Evolutionary conservation across 2,329 filamentous ascomycete species (phyloP).

Genomic region (Penicillium sp.): DNA sequence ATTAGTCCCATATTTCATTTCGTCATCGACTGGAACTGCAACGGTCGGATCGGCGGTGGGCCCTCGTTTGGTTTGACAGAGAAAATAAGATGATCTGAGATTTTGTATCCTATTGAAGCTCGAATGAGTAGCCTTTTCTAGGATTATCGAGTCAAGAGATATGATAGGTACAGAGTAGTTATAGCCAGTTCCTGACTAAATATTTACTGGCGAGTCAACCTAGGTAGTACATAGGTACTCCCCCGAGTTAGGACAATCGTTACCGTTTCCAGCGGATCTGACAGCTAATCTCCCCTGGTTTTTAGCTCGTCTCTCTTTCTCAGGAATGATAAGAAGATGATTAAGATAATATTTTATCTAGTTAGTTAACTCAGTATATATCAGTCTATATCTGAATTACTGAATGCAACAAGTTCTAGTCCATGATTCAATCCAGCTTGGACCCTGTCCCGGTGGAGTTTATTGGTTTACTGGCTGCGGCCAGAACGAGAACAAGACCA

Average conservation of each 20-base stretch:
- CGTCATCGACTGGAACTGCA: neutral
- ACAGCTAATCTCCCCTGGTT: neutral
- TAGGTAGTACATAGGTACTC: too few relatives aligned
- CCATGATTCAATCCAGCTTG: neutral
- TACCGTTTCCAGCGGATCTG: conserved; percentile 1
- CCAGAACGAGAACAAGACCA: neutral
- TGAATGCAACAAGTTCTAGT: neutral
- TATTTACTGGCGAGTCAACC: too few relatives aligned
- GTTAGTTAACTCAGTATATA: too few relatives aligned
- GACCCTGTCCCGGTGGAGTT: neutral
- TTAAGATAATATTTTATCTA: too few relatives aligned
- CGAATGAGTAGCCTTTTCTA: too few relatives aligned
- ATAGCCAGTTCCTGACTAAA: too few relatives aligned
- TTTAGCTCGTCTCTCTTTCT: neutral
- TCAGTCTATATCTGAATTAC: neutral
- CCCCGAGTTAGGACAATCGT: neutral
- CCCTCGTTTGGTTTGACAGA: neutral
- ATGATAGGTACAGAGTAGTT: neutral
- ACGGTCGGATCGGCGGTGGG: conserved; percentile 2
- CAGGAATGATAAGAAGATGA: too few relatives aligned
- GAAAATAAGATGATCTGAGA: neutral
- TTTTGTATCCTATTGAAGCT: neutral
- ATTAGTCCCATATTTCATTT: neutral
- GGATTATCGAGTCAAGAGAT: neutral
- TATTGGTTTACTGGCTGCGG: neutral